phyloP scores from a whole-genome alignment of 2,329 filamentous ascomycete genomes.

The Alternaria consortialis region DNA sequence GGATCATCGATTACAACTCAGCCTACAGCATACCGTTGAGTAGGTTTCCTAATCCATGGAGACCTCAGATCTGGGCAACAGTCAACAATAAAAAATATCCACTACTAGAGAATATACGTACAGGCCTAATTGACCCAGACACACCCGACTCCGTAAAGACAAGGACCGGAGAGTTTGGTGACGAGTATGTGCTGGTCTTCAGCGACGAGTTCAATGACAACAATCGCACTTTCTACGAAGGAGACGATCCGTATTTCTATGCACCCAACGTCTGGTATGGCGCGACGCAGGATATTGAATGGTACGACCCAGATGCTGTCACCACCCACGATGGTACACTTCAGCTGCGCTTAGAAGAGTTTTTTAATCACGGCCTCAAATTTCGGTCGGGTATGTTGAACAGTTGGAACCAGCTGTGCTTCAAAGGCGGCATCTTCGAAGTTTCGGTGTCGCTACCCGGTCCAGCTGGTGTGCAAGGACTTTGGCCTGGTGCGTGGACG shows the following conservation, averaged over 20 bases:
- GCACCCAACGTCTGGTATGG: conserved; percentile 65
- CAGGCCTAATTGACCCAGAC: conserved; percentile 61
- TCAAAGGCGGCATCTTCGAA: conserved; percentile 64
- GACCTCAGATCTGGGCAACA: conserved; percentile 54
- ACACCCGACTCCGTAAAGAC: conserved; percentile 59
- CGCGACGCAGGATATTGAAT: conserved; percentile 60
- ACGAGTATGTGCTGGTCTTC: conserved; percentile 61
- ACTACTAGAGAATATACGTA: conserved; percentile 59
- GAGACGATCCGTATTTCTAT: conserved; percentile 66
- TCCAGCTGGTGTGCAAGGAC: conserved; percentile 58
- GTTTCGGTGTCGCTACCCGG: conserved; percentile 63
- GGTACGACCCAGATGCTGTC: conserved; percentile 63
- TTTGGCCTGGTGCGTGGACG: conserved; percentile 65
- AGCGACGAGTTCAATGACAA: conserved; percentile 66
- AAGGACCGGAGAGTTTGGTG: conserved; percentile 56
- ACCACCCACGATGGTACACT: conserved; percentile 60
- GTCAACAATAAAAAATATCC: conserved; percentile 60
- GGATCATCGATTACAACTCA: conserved; percentile 52
- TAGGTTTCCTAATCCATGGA: conserved; percentile 47
- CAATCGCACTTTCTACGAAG: conserved; percentile 64
- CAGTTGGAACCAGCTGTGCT: conserved; percentile 64
- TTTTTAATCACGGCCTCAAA: conserved; percentile 57
- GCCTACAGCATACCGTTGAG: conserved; percentile 52
- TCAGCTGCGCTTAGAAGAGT: conserved; percentile 57
- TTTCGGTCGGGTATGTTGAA: conserved; percentile 63